Evolutionary conservation across 768 basidiomycete genomes (phyloP).

Genomic region (Hypsizygus marmoreus): DNA sequence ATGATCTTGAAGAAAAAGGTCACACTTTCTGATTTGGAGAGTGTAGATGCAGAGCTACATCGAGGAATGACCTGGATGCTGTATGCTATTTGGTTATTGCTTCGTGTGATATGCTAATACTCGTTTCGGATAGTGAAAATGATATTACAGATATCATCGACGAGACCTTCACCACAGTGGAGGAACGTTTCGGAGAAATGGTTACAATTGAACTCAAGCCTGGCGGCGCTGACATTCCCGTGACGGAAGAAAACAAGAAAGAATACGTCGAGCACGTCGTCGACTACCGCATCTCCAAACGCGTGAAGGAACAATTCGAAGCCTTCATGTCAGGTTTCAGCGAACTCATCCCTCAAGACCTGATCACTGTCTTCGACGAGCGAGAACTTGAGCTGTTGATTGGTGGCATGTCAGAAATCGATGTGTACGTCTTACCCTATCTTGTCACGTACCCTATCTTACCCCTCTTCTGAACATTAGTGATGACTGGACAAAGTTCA

Average conservation of each 20-base stretch:
- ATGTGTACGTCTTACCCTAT: constrained; percentile 68
- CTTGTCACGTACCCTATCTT: neutral
- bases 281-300: constrained; percentile 95
- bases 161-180: constrained; percentile 95
- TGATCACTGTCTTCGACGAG: constrained; percentile 98
- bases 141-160: constrained; percentile 98
- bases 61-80: constrained; percentile 99
- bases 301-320: constrained; percentile 98
- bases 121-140: constrained; percentile 76
- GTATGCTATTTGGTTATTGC: constrained; percentile 48
- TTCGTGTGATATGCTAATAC: constrained; percentile 8
- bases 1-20: constrained; percentile 99
- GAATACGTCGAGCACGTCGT: constrained; percentile 95
- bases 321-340: constrained; percentile 99
- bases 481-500: constrained; percentile 99
- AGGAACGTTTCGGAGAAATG: constrained; percentile 98
- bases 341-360: constrained; percentile 96
- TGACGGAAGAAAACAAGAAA: constrained; percentile 98
- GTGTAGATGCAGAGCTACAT: constrained; percentile 93
- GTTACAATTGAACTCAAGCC: constrained; percentile 94
- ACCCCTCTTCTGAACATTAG: constrained; percentile 37
- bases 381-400: constrained; percentile 96
- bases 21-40: constrained; percentile 89
- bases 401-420: constrained; percentile 99
- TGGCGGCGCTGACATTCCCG: constrained; percentile 81